Base-by-base conservation (phyloP, 2,329 filamentous ascomycete species). In the Phaeophleospora eucalypticola region DNA sequence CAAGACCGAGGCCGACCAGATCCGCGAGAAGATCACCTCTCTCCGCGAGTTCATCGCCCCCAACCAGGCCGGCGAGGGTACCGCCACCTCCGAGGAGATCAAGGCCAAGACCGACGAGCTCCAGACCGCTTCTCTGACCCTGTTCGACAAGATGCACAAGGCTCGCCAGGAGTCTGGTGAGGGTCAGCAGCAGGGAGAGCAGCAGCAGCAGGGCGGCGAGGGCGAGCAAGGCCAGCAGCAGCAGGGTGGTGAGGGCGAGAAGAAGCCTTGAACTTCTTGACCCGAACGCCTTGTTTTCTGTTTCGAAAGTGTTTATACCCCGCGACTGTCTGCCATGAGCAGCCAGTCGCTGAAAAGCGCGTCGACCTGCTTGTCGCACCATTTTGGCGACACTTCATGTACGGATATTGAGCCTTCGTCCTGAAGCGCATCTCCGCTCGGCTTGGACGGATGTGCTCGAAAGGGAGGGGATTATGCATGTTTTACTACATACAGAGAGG, bases 71-170 rank as follows among this genome's bases (percentile, higher is more conserved):
- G 91, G 91, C 57, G 93, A 98, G 78, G 83, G 84, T 65, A 82
- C 77, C 54, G 82, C 87, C 65, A 94, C 89, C 52, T 87, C 90
- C 42, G 87, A 87, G 58, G 87, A 97, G 74, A 85, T 98, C 73
- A 97, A 97, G 87, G 83, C 88, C 77, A 96, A 96, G 88, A 94
- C 88, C 64, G 93, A 97, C 60, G 91, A 96, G 74, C 87, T 98
- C 68, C 93, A 97, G 78, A 87, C 86, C 70, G 88, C 91, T 60
- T 91, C 86, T 73, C 79, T 98, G 75, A 95, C 87, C 76, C 84
- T 97, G 66, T 97, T 98, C 72, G 93, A 97, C 79, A 96, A 97
- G 86, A 95, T 98, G 88, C 91, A 98, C 87, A 94, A 95, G 81
- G 89, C 91, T 60, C 85, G 88, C 63, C 71, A 74, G 60, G 77